phyloP scores from a whole-genome alignment of 169 alveolate genomes.

The Theileria parva region DNA sequence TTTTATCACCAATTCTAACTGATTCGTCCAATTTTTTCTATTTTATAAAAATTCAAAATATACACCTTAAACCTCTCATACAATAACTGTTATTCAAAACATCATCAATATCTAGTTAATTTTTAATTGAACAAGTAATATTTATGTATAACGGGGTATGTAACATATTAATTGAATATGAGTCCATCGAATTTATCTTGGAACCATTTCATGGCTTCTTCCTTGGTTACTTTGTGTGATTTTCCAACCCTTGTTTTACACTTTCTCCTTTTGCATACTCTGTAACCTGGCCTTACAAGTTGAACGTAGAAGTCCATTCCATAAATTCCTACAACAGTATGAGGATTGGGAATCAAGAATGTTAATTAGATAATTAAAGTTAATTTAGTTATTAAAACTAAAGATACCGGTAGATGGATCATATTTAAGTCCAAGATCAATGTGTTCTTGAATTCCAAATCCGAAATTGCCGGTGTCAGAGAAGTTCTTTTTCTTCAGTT shows the following conservation, averaged over 20 bases:
- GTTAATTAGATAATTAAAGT: background rate
- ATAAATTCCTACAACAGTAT: conserved; percentile 88
- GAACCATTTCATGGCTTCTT: conserved; percentile 97
- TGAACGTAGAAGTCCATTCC: conserved; percentile 99
- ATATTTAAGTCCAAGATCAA: conserved; percentile 98
- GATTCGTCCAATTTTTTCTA: too few relatives aligned
- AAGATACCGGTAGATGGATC: conserved; percentile 96
- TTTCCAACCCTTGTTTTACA: conserved; percentile 90
- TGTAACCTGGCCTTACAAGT: conserved; percentile 96
- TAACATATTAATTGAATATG: conserved; percentile 75
- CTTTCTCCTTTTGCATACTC: conserved; percentile 94
- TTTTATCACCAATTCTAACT: background rate
- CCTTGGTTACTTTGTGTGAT: conserved; percentile 93
- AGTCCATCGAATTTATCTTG: conserved; percentile 97
- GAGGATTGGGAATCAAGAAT: background rate
- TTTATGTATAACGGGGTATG: background rate
- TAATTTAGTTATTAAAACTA: background rate
- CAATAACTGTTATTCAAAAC: background rate
- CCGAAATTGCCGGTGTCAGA: conserved; percentile 99
- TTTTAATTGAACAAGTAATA: too few relatives aligned
- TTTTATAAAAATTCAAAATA: background rate
- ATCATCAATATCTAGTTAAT: background rate
- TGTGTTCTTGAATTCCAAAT: conserved; percentile 99
- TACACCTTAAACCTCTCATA: background rate
- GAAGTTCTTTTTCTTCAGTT: conserved; percentile 94